Evolutionary conservation across 371 early-diverging fungal genomes (phyloP), one percentile per base, ranked within the genome.

Genomic region (Rhizopus microsporus): DNA sequence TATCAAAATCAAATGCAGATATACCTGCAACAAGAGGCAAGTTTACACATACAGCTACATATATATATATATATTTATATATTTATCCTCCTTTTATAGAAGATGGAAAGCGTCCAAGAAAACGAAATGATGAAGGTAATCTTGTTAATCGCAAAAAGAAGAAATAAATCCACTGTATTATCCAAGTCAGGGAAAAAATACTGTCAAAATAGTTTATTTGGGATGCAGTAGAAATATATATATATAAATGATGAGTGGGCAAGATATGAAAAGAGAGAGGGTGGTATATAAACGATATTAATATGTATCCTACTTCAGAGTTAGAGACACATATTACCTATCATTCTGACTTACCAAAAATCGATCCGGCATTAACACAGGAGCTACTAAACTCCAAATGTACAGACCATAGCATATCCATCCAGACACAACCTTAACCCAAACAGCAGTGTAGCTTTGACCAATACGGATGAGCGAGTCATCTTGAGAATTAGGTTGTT

Each of bases 391-490:
- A 3, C 95, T 91, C 93, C 95, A 97, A 56, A 71, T 77, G 66
- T 93, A 95, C 34, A 96, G 72, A 5, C 78, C 42, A 47, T 90
- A 69, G 38, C 91, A 91, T 40, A 93, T 65, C 97, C 97, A 96
- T 44, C 89, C 83, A 5, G 93, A 92, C 4, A 92, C 84, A 32
- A 94, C 75, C 75, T 95, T 95, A 63, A 94, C 94, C 98, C 98
- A 97, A 4, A 93, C 95, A 0, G 95, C 93, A 4, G 86, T 82
- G 79, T 85, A 88, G 38, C 92, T 92, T 57, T 92, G 87, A 3
- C 95, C 97, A 57, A 97, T 89, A n/a, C 79, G 73, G 16, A 88
- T 80, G 49, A 89, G 67, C 29, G 70, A 71, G 5, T 69, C 65
- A 38, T 66, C 69, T 37, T 54, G 67, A 31, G 55, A 39, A 38